These are phyloP conservation scores for Sextonia rubra DNA, from an alignment of 164 flowering plant species.

Conservation along the genomic window DNA sequence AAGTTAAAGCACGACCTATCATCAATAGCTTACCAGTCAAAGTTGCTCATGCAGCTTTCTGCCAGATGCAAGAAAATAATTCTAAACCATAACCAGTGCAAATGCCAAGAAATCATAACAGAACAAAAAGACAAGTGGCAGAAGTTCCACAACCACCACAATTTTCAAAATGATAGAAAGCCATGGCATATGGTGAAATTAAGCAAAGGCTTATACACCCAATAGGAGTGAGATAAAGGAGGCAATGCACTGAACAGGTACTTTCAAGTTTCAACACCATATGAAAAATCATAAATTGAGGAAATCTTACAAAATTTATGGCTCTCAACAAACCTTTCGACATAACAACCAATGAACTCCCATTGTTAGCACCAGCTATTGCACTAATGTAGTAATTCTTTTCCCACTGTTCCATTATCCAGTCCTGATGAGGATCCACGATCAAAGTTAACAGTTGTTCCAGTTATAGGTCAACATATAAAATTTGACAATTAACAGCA, in stretches of 20 bases:
- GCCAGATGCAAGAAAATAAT: too few relatives aligned
- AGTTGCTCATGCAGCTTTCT: too few relatives aligned
- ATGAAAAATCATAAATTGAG: neutral
- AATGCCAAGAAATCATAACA: too few relatives aligned
- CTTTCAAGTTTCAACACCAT: neutral
- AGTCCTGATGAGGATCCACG: conserved; percentile 46
- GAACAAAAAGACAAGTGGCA: neutral
- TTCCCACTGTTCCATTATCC: conserved; percentile 99
- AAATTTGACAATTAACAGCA: neutral
- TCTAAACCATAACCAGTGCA: too few relatives aligned
- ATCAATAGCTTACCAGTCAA: too few relatives aligned
- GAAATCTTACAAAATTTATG: too few relatives aligned
- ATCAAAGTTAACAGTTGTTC: neutral
- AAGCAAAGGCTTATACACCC: too few relatives aligned
- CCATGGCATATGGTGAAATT: too few relatives aligned
- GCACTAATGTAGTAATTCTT: conserved; percentile 81
- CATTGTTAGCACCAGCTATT: conserved; percentile 79
- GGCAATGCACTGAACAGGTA: neutral
- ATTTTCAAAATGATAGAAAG: neutral
- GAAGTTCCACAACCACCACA: neutral
- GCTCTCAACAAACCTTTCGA: conserved; percentile 59
- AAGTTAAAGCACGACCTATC: too few relatives aligned
- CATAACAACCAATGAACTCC: conserved; percentile 91
- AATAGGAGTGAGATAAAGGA: neutral
- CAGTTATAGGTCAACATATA: neutral